phyloP scores from a whole-genome alignment of 1,139 yeast species.

The Hansenula lynferdii region DNA sequence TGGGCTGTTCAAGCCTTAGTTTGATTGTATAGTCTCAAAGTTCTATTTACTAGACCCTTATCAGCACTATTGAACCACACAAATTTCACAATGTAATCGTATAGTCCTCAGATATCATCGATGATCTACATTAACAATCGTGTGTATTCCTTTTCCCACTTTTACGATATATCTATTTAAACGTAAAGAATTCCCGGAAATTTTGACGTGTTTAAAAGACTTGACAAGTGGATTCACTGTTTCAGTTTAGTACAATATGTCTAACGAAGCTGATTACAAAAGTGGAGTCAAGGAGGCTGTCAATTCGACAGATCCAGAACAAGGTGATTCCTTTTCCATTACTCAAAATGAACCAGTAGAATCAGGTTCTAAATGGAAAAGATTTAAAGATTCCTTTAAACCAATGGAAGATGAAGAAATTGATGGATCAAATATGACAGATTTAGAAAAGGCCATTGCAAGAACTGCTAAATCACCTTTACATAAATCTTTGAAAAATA shows the following conservation, averaged over 20 bases:
- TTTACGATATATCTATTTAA: too few species aligned
- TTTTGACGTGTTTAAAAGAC: too few species aligned
- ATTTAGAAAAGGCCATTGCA: slow-evolving; percentile 56
- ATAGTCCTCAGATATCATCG: too few species aligned
- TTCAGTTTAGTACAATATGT: too few species aligned
- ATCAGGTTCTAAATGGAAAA: slow-evolving; percentile 11
- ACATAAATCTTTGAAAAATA: slow-evolving; percentile 56
- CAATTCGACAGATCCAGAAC: slow-evolving; percentile 3
- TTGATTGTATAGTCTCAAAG: too few species aligned
- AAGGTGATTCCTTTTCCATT: slow-evolving; percentile 4
- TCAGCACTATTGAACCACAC: too few species aligned
- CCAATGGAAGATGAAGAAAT: slow-evolving; percentile 21
- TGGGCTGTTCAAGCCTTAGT: too few species aligned
- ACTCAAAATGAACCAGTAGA: background rate
- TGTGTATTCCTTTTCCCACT: too few species aligned
- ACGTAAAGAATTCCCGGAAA: background rate
- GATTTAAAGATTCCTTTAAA: slow-evolving; percentile 29
- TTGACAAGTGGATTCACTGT: too few species aligned
- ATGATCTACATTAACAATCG: too few species aligned
- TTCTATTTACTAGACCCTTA: too few species aligned
- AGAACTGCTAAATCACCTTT: slow-evolving; percentile 65
- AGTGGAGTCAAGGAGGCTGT: background rate
- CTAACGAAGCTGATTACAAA: background rate
- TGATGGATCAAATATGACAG: slow-evolving; percentile 21
- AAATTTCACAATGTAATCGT: too few species aligned